phyloP scores from a whole-genome alignment of 345 rosid genomes.

The Eucalyptus cladocalyx region DNA sequence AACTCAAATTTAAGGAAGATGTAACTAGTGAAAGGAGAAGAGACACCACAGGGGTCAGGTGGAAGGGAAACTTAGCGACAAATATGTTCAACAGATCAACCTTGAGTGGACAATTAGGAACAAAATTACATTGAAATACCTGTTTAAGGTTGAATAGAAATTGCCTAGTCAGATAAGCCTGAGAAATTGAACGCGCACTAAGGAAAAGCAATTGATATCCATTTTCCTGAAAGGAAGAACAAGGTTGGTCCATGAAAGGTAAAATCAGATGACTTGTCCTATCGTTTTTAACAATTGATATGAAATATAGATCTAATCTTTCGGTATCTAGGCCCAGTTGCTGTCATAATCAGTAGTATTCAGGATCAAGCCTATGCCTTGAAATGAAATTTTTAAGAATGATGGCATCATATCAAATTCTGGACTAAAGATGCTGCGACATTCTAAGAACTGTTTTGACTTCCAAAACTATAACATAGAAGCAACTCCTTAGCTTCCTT shows the following conservation, averaged over 20 bases:
- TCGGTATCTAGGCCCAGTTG: neutral
- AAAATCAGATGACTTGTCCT: neutral
- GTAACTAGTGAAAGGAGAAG: neutral
- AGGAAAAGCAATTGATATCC: constrained; percentile 7
- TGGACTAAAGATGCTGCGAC: neutral
- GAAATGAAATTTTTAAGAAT: neutral
- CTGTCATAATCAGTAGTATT: neutral
- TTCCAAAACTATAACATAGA: neutral
- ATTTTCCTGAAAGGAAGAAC: neutral
- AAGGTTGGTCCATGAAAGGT: neutral
- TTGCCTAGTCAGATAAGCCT: constrained; percentile 5
- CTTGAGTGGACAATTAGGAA: neutral
- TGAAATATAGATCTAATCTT: neutral
- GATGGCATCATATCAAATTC: neutral
- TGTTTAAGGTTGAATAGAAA: constrained; percentile 7
- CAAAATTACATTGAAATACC: neutral
- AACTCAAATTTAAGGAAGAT: neutral
- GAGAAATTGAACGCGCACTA: constrained; percentile 4
- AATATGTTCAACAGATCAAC: neutral
- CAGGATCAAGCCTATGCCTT: neutral
- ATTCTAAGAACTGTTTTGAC: neutral
- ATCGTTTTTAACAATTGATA: neutral
- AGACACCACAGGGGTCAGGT: neutral
- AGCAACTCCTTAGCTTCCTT: neutral
- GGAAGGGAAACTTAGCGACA: neutral